A percentile compares a stretch with the other conserved stretches of the same genome.
phyloP scores from a whole-genome alignment of 441 rosid genomes.

The Cnidoscolus chayamansa region DNA sequence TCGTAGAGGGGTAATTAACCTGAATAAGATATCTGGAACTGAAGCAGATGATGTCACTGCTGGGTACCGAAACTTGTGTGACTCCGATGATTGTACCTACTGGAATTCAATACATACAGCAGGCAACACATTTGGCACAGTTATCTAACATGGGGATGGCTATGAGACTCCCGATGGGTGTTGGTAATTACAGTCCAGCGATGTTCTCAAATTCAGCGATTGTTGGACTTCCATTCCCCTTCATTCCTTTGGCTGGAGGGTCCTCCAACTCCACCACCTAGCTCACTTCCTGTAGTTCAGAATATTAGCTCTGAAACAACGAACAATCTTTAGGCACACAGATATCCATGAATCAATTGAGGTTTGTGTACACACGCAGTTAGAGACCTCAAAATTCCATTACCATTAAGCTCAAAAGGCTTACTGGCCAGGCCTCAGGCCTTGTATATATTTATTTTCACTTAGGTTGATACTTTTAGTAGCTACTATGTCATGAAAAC shows the following conservation, averaged over 20 bases:
- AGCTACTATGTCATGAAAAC: too few species aligned
- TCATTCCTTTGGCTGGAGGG: conserved; percentile 20
- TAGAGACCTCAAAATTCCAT: too few species aligned
- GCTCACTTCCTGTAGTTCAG: conserved; percentile 19
- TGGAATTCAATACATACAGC: conserved; percentile 28
- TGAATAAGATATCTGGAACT: not conserved
- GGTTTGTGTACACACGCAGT: too few species aligned
- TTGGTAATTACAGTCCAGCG: conserved; percentile 10
- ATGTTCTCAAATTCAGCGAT: conserved; percentile 29
- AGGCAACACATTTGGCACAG: conserved; percentile 27
- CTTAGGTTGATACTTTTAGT: too few species aligned
- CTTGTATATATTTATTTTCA: too few species aligned
- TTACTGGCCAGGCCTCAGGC: too few species aligned
- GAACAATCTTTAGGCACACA: not conserved
- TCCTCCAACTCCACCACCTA: conserved; percentile 6
- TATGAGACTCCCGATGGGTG: conserved; percentile 33
- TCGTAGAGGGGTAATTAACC: not conserved
- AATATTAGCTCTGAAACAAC: not conserved
- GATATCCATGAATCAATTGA: too few species aligned
- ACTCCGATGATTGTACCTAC: conserved; percentile 40
- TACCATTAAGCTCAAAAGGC: too few species aligned
- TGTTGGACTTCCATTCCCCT: conserved; percentile 27
- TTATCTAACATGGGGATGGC: conserved; percentile 38
- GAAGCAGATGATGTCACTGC: conserved; percentile 53
- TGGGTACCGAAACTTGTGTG: conserved; percentile 31